Conservation (phyloP, 139 green algal species). For the Chlamydomonas eustigma region DNA sequence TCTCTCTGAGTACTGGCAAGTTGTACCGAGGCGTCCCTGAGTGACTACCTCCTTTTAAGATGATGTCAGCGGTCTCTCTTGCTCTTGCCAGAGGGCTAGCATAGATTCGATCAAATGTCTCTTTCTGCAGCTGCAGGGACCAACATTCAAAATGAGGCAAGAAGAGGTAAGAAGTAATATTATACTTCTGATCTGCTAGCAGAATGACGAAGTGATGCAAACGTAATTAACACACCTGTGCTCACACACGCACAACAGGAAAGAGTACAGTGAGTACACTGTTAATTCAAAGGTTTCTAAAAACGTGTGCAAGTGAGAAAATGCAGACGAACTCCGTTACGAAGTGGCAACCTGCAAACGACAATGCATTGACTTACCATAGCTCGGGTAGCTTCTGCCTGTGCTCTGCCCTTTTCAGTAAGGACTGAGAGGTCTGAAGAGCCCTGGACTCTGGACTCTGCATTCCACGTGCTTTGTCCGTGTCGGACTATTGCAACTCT, state of each 20-base stretch:
- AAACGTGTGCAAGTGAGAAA: neutral
- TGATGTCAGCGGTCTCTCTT: conserved; percentile 58
- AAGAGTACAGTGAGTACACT: no score
- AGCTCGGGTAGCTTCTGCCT: conserved; percentile 66
- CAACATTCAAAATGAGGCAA: neutral
- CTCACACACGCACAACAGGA: no score
- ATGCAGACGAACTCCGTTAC: neutral
- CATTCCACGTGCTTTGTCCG: conserved; percentile 95
- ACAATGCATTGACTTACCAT: conserved; percentile 46
- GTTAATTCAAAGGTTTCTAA: neutral
- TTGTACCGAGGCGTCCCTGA: neutral
- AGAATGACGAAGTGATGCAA: neutral
- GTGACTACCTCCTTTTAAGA: neutral
- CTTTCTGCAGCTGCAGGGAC: conserved; percentile 56
- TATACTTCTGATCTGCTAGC: neutral
- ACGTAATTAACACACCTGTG: neutral
- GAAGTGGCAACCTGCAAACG: neutral
- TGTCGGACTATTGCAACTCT: conserved; percentile 86
- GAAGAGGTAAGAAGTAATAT: neutral
- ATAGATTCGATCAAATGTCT: conserved; percentile 66
- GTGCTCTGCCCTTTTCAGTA: conserved; percentile 74
- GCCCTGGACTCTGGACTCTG: conserved; percentile 84
- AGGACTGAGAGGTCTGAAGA: conserved; percentile 82
- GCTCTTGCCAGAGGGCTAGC: conserved; percentile 73
- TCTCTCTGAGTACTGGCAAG: conserved; percentile 66